Percentiles rank a stretch among this genome's conserved stretches.
Evolutionary conservation across 345 rosid genomes (phyloP).

Genomic region (Corymbia maculata): DNA sequence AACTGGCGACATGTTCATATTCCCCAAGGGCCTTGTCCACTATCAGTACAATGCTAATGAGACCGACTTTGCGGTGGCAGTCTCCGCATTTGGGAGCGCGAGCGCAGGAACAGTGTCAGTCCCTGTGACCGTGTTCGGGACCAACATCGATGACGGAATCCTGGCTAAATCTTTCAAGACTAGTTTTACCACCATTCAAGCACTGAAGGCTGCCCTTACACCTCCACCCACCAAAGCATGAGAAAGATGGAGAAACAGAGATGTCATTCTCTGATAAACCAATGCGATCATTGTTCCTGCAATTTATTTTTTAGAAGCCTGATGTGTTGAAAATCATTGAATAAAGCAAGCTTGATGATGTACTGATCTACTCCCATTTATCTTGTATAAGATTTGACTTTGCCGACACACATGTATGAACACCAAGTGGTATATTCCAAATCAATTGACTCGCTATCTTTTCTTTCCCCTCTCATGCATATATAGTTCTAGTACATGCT

Average conservation of each 20-base stretch:
- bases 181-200: background rate
- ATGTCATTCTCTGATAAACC: background rate
- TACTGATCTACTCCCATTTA: background rate
- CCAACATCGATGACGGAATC: constrained; percentile 5
- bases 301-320: background rate
- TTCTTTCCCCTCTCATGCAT: background rate
- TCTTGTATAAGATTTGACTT: background rate
- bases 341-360: too few relatives aligned
- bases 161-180: constrained; percentile 19
- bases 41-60: constrained; percentile 4
- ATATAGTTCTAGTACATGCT: background rate
- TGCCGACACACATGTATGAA: background rate
- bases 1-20: constrained; percentile 9
- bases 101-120: constrained; percentile 14
- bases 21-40: constrained; percentile 15
- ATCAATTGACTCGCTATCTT: background rate
- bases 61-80: background rate
- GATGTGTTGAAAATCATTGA: background rate
- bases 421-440: background rate
- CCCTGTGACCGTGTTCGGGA: constrained; percentile 1
- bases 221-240: background rate
- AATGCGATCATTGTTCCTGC: background rate
- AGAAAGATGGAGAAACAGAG: background rate
- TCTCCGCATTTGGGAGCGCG: constrained; percentile 15
- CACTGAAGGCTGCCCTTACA: background rate